phyloP scores from a whole-genome alignment of 106 monocot species.

The Ottelia alismoides region DNA sequence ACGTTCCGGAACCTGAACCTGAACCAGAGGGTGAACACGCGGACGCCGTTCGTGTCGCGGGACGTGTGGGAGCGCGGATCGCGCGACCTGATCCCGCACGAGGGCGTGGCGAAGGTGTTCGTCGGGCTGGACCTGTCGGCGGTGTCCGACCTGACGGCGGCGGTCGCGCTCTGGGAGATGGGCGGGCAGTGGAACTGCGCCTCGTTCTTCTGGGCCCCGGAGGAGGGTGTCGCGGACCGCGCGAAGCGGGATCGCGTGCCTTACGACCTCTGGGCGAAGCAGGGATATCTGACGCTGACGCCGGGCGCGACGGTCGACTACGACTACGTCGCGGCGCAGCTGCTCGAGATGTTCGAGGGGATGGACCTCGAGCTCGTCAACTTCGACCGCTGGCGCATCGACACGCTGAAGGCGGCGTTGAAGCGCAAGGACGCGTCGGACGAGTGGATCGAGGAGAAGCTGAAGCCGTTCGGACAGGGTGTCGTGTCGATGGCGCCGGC shows the following conservation, averaged over 20 bases:
- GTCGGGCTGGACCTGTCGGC: neutral
- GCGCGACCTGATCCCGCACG: neutral
- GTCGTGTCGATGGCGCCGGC: neutral
- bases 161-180: too few species aligned
- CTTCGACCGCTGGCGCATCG: neutral
- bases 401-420: neutral
- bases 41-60: neutral
- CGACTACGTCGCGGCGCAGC: neutral
- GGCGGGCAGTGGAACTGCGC: too few species aligned
- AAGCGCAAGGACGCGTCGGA: neutral
- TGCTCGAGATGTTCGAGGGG: neutral
- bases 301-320: neutral
- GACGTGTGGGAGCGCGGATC: neutral
- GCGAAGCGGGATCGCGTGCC: neutral
- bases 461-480: neutral
- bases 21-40: neutral
- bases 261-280: neutral
- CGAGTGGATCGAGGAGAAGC: neutral
- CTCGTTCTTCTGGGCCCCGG: neutral
- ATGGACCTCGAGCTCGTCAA: neutral
- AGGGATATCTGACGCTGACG: neutral
- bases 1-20: neutral
- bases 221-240: neutral
- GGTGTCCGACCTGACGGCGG: neutral
- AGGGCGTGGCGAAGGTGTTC: neutral